Conservation (phyloP, 2,329 filamentous ascomycete species). For the Penicillium sp. region DNA sequence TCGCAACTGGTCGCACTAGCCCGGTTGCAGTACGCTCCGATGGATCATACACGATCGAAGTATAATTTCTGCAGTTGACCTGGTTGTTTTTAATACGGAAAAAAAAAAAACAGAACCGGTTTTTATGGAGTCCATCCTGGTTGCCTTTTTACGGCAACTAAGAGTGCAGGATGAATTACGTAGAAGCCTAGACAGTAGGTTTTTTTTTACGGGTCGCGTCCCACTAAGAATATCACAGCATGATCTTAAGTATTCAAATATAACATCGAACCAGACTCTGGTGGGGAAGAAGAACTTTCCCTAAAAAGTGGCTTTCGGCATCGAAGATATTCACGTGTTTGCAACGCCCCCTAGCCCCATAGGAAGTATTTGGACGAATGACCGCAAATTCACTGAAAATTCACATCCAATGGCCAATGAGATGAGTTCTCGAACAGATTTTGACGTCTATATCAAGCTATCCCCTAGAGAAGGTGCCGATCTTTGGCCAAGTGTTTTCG, state of each 20-base stretch:
- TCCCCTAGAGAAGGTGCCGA: neutral
- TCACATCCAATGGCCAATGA: neutral
- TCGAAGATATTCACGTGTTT: conserved; percentile 7
- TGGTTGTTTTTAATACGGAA: conserved; percentile 6
- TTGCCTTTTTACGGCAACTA: conserved; percentile 10
- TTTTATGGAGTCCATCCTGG: neutral
- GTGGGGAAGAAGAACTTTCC: neutral
- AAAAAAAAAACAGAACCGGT: neutral
- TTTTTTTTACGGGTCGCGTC: neutral
- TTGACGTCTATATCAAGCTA: neutral
- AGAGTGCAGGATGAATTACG: neutral
- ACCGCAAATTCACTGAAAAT: neutral
- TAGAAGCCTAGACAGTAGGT: neutral
- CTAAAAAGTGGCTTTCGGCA: conserved; percentile 4
- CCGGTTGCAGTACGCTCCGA: conserved; percentile 15
- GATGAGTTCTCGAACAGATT: neutral
- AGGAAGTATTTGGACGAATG: neutral
- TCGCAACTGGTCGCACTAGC: conserved; percentile 17
- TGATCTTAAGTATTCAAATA: neutral
- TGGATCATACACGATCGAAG: conserved; percentile 17
- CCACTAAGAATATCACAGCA: neutral
- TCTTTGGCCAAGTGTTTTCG: neutral
- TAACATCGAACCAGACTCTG: neutral
- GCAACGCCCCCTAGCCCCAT: neutral
- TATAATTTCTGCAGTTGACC: conserved; percentile 12